Evolutionary conservation across 1,284 basidiomycete species (phyloP), one percentile per base, ranked within the genome.

Genomic region (Coniophora puteana): DNA sequence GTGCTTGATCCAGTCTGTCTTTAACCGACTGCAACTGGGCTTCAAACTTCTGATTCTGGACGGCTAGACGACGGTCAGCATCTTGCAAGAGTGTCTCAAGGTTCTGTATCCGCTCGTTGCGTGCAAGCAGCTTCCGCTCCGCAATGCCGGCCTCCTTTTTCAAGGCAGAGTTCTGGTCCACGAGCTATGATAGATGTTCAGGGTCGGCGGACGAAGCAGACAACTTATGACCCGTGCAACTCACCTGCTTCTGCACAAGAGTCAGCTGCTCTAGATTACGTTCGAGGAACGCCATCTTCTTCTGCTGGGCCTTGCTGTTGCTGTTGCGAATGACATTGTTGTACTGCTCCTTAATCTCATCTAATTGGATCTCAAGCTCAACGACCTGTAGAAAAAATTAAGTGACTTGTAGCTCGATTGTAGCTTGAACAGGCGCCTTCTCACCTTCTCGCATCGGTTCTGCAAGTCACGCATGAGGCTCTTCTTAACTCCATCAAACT

Each of bases 401-500:
- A 44, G 18, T 50, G 26, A 44, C 30, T 31, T 36, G 40, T 14
- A 38, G 22, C 33, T 23, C 32, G 31, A 17, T 40, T 18, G 26
- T 33, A 40, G 44, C 30, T 35, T 14, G 26, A 14, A 44, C 42
- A 36, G 13, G 18, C 41, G 31, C 27, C 33, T 43, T 51, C 70
- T 48, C 43, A 91, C 93, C 84, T 99, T 99, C 74, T 99, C 96
- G 65, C 96, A 99, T 33, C 96, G 93, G 66, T 99, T 97, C 71
- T 98, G 96, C 51, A 99, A 71, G 71, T 99, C 96, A 36, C 93
- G 87, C 89, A 99, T 97, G 51, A 99, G 78, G 46, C 89, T 95
- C 74, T 97, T 96, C 80, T 99, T 99, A 61, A 98, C 93, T 25
- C 89, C 87, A 62, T 99, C 96, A 63, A 99, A 99, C 63, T 99